phyloP scores from a whole-genome alignment of 192 early-diverging fungal genomes.

The Entomortierella beljakovae region DNA sequence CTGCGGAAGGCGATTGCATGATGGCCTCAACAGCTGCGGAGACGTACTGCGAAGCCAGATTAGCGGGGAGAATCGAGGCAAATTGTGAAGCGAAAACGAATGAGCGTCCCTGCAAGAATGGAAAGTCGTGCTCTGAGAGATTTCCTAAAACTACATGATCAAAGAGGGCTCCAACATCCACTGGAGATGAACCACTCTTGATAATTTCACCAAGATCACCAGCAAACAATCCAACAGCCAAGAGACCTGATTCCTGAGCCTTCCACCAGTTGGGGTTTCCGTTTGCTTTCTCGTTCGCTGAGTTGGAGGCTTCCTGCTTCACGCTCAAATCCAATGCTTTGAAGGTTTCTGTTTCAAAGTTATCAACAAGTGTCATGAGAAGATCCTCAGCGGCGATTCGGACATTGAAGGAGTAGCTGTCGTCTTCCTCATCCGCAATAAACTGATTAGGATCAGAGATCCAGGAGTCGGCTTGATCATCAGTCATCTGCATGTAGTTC shows the following conservation, averaged over 20 bases:
- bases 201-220: constrained; percentile 69
- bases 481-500: constrained; percentile 85
- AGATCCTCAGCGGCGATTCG: constrained; percentile 86
- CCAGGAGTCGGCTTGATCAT: constrained; percentile 84
- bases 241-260: constrained; percentile 84
- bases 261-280: constrained; percentile 76
- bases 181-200: constrained; percentile 54
- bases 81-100: constrained; percentile 90
- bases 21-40: constrained; percentile 81
- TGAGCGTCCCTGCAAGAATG: constrained; percentile 91
- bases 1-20: constrained; percentile 61
- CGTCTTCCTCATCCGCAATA: constrained; percentile 93
- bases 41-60: constrained; percentile 79
- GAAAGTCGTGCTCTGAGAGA: constrained; percentile 67
- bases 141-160: constrained; percentile 83
- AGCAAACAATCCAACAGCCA: constrained; percentile 77
- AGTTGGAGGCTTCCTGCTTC: constrained; percentile 36
- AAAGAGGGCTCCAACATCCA: constrained; percentile 84
- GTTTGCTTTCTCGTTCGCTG: constrained; percentile 14
- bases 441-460: constrained; percentile 86
- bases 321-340: constrained; percentile 63
- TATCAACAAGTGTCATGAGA: constrained; percentile 63
- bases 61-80: constrained; percentile 73
- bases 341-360: constrained; percentile 61
- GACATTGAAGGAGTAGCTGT: constrained; percentile 87